Base-by-base conservation (phyloP, 495 filamentous ascomycete species). In the Polyplosphaeria fusca region DNA sequence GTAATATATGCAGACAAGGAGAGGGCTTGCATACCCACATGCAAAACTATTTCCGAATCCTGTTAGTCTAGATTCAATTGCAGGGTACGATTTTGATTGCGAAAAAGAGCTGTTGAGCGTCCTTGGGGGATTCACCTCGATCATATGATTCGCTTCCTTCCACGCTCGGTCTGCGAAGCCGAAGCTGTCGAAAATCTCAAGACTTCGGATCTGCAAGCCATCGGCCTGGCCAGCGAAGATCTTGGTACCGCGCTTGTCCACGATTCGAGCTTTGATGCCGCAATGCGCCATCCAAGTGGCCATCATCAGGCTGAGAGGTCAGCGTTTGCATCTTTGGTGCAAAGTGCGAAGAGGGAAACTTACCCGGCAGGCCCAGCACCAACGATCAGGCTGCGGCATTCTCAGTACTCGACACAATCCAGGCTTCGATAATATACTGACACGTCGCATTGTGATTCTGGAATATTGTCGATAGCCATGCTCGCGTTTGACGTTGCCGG, bases 181-280 rank as follows among this genome's bases (percentile, higher is more conserved):
- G 60, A 87, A 81, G 51, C 79, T 81, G 49, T 88, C 84, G 22
- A 87, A 80, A 13, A 86, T 78, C 65, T 86, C 84, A 13, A 84
- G 62, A 3, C 75, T 84, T n/a, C 84, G 76, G 26, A 71, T 67
- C 57, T 79, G 72, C 18, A 84, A 64, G 9, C 83, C 83, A 65
- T 86, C 83, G 5, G 82, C 83, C 62, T 85, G 83, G 1, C 83
- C 82, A 14, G 70, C 76, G 60, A 74, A 76, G 13, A 81, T 71
- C 54, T 77, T 79, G 3, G 71, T 79, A 5, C 66, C 70, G 27
- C 79, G 73, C 58, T 86, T 85, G 65, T 87, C 84, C 18, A 88
- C 63, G 19, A 86, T 79, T 4, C 81, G 74, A 4, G 79, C 68
- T n/a, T 76, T 67, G 47, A 87, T 73, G 3, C 81, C 82, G 55